Evolutionary conservation across 768 basidiomycete genomes (phyloP), one percentile per base, ranked within the genome.

Genomic region (Mycena belliarum): DNA sequence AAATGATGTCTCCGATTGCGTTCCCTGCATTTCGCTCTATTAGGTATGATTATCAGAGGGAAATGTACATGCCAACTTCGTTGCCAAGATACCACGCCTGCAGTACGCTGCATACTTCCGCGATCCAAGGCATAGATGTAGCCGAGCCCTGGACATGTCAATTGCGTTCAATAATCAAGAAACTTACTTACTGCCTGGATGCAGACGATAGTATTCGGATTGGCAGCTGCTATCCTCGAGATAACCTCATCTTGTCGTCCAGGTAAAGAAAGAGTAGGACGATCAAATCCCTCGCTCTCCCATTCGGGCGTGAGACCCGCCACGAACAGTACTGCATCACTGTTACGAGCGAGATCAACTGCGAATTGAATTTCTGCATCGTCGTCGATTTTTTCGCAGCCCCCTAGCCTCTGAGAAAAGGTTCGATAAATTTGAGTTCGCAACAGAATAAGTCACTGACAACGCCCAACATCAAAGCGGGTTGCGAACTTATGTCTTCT

Each of bases 241-340:
- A 88, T 84, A 8, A 86, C 70, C 66, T 87, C 83, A 66, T 89
- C 79, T 61, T 84, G 82, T 15, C 73, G 67, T 6, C 83, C 82
- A 43, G 87, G 87, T 65, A 89, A 74, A 44, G 77, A 70, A 24
- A 91, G 73, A 2, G 81, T 78, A 14, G 82, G 82, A 33, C 89
- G 74, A 63, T 91, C 89, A 63, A 87, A 89, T 9, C 87, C 86
- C 70, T 90, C 89, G 59, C 82, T 84, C 72, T 91, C 88, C 84
- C 85, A 89, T 70, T 91, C 86, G 0, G 83, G 82, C 28, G 83
- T 83, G 21, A 88, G 74, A 6, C 88, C 88, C 12, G 72, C 82
- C 57, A 87, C 75, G 62, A 83, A 75, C 63, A 86, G 70, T 45
- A 84, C 87, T 40, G 77, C 78, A 68, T 88, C 86, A 18, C 75